Base-by-base conservation (phyloP, 106 monocot species). In the Allium fistulosum region DNA sequence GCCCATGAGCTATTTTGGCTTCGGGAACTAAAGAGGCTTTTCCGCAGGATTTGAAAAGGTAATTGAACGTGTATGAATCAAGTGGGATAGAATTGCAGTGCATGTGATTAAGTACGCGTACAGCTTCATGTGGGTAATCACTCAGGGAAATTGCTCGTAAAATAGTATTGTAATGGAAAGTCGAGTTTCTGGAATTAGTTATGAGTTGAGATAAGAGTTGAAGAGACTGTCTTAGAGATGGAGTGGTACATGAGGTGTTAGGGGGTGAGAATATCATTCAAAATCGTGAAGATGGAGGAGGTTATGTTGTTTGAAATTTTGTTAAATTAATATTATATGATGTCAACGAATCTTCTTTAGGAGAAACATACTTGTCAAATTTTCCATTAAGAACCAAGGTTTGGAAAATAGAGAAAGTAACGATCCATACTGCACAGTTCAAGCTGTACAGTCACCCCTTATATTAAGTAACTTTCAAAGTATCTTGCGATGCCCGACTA, bases 101-200 rank as follows among this genome's bases (percentile, higher is more conserved):
- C 85, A 93, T 88, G 17, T 49, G 79, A 22, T 10, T 51, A 66
- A 68, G 79, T 2, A 88, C 26, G 9, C 18, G 53, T 58, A 93
- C 9, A 63, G 93, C 77, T 8, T 59, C 61, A 59, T 58, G 46
- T 7, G 75, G 68, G 18, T 15, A 51, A 69, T 60, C 63, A 68
- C 59, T 61, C 50, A 62, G 62, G 9, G 80, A 61, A 53, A 68
- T 70, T 26, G 90, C 86, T 10, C 90, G 77, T 56, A 91, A 71
- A 74, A 91, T 68, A 57, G 86, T 77, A 71, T 87, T 91, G 79
- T 63, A 87, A 69, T 87, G 86, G 61, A 73, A 84, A 18, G 82
- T 48, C 66, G 76, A 84, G 66, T 84, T 86, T 51, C 63, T 69
- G 47, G 51, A 65, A 8, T 6, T 3, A 26, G 50, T 61, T 59